These are phyloP conservation scores for Aspergillus diversus DNA, from an alignment of 495 filamentous ascomycete genomes.

Conservation along the genomic window DNA sequence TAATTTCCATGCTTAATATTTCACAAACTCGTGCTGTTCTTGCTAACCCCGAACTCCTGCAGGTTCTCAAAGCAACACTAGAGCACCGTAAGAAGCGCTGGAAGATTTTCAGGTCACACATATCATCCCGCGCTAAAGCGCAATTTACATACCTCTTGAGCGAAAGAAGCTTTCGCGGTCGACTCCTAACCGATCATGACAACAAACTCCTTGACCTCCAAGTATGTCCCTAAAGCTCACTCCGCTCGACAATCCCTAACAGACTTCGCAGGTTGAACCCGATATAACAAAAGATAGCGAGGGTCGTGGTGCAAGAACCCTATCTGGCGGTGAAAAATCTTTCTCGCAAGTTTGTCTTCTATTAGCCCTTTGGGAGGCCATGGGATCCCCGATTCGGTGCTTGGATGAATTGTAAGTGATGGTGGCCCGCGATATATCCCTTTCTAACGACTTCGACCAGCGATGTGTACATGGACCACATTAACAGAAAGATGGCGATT, in stretches of 20 bases:
- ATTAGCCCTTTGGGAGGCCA: slow-evolving; percentile 93
- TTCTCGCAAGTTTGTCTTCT: slow-evolving; percentile 96
- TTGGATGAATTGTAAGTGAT: slow-evolving; percentile 86
- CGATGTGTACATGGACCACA: slow-evolving; percentile 98
- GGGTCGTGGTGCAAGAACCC: slow-evolving; percentile 83
- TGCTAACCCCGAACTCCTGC: slow-evolving; percentile 13
- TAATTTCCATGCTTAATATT: slow-evolving; percentile 27
- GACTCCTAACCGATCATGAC: slow-evolving; percentile 75
- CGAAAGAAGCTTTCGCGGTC: slow-evolving; percentile 86
- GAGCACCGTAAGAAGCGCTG: slow-evolving; percentile 73
- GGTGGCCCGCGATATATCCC: not conserved
- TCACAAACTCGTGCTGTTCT: not conserved
- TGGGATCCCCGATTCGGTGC: slow-evolving; percentile 93
- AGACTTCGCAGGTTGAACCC: slow-evolving; percentile 62
- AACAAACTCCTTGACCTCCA: slow-evolving; percentile 73
- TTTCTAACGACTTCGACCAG: slow-evolving; percentile 42
- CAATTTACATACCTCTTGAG: slow-evolving; percentile 87
- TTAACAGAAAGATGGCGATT: slow-evolving; percentile 91
- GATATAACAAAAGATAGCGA: slow-evolving; percentile 71
- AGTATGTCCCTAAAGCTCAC: slow-evolving; percentile 43
- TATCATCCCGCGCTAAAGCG: slow-evolving; percentile 78
- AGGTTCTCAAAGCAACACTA: slow-evolving; percentile 67
- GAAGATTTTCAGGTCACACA: slow-evolving; percentile 77
- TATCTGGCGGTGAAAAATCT: slow-evolving; percentile 95
- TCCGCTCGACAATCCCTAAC: not conserved